Percentiles rank a stretch among this genome's conserved stretches.
These are phyloP conservation scores for Calophaca sinica DNA, from an alignment of 306 rosid genomes.

Conservation along the genomic window DNA sequence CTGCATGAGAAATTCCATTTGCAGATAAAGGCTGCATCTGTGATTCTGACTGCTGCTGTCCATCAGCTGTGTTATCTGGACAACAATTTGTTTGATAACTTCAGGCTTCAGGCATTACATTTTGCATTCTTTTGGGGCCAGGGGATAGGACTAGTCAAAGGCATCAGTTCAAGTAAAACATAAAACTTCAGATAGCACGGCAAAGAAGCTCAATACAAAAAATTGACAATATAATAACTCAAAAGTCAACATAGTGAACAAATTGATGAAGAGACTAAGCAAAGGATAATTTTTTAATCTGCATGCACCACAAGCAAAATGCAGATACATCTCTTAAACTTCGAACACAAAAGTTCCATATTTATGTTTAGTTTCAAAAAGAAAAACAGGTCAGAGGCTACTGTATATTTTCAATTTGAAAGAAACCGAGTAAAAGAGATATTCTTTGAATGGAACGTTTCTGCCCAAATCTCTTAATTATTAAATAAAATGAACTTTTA, in stretches of 20 bases:
- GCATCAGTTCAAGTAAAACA: conserved; percentile 2
- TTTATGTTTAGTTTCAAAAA: conserved; percentile 6
- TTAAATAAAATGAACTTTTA: neutral
- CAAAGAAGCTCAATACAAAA: conserved; percentile 16
- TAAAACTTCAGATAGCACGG: conserved; percentile 30
- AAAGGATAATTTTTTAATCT: neutral
- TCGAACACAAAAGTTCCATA: conserved; percentile 30
- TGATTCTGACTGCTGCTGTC: conserved; percentile 67
- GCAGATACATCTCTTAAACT: conserved; percentile 13
- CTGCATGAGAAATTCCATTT: conserved; percentile 66
- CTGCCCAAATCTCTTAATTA: neutral
- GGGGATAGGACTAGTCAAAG: conserved; percentile 13
- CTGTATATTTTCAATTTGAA: neutral
- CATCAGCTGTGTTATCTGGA: conserved; percentile 77
- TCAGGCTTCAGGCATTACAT: conserved; percentile 40
- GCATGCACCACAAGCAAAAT: conserved; percentile 26
- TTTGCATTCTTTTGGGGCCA: neutral
- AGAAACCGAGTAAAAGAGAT: neutral
- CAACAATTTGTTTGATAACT: conserved; percentile 48
- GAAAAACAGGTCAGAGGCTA: neutral
- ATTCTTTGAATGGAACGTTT: conserved; percentile 23
- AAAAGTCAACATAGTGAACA: conserved; percentile 27
- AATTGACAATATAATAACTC: neutral
- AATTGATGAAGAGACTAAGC: neutral
- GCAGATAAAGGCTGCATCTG: conserved; percentile 63